Evolutionary conservation across 2,329 filamentous ascomycete species (phyloP).

Genomic region (Exophiala xenobiotica): DNA sequence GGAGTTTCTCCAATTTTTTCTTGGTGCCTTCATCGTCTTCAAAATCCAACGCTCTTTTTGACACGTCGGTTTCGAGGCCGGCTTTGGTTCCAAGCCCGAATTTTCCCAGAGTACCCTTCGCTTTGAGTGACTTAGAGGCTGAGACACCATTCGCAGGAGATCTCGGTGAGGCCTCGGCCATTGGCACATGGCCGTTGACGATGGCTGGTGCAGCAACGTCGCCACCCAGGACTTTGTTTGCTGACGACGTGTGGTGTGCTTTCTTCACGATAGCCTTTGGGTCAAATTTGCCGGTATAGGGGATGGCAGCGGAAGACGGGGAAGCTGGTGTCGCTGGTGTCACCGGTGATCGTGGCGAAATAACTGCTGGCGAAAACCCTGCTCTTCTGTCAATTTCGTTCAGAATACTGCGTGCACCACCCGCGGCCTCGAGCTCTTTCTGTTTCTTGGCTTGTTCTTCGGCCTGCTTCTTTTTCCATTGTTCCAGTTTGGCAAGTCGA

Average conservation of each 20-base stretch:
- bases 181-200: slow-evolving; percentile 42
- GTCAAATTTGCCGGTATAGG: slow-evolving; percentile 78
- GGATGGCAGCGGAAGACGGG: slow-evolving; percentile 50
- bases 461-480: slow-evolving; percentile 85
- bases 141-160: slow-evolving; percentile 37
- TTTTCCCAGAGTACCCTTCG: slow-evolving; percentile 71
- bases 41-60: slow-evolving; percentile 76
- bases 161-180: slow-evolving; percentile 42
- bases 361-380: slow-evolving; percentile 53
- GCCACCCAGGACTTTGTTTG: slow-evolving; percentile 49
- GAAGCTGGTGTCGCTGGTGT: slow-evolving; percentile 44
- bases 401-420: slow-evolving; percentile 65
- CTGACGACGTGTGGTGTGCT: slow-evolving; percentile 59
- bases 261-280: slow-evolving; percentile 85
- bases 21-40: slow-evolving; percentile 84
- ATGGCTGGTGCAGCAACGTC: slow-evolving; percentile 53
- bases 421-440: slow-evolving; percentile 62
- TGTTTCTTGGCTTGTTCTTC: slow-evolving; percentile 73
- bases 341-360: slow-evolving; percentile 50
- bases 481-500: slow-evolving; percentile 75
- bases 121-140: slow-evolving; percentile 52
- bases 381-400: slow-evolving; percentile 73
- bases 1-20: slow-evolving; percentile 88
- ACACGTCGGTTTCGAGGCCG: slow-evolving; percentile 64
- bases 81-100: slow-evolving; percentile 77